Evolutionary conservation across 2,329 filamentous ascomycete genomes (phyloP).

Genomic region (Penicillium sp.): DNA sequence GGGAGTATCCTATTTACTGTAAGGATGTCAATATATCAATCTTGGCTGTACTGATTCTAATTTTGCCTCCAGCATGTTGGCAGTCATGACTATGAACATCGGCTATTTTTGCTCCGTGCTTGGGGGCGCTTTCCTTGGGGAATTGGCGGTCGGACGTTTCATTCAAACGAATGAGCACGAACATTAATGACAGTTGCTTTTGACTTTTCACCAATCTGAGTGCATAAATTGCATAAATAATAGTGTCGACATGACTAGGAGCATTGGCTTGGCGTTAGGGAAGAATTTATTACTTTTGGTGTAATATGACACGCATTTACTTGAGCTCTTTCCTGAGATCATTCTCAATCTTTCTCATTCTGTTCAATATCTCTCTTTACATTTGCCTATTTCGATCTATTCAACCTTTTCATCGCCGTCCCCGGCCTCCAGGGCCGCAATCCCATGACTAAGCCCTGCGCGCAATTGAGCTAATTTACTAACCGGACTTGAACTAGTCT

Average conservation of each 20-base stretch:
- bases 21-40: slow-evolving; percentile 44
- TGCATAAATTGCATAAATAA: neutral
- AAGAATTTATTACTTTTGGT: neutral
- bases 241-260: neutral
- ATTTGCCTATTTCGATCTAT: neutral
- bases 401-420: neutral
- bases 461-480: slow-evolving; percentile 9
- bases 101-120: slow-evolving; percentile 83
- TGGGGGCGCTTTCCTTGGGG: slow-evolving; percentile 78
- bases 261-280: slow-evolving; percentile 1
- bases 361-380: too few species aligned
- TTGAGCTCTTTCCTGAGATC: neutral
- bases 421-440: neutral
- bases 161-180: slow-evolving; percentile 40
- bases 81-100: slow-evolving; percentile 85
- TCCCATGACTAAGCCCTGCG: neutral
- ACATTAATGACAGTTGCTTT: slow-evolving; percentile 17
- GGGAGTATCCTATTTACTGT: slow-evolving; percentile 85
- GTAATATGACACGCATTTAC: neutral
- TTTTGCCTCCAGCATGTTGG: slow-evolving; percentile 68
- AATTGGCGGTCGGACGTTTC: slow-evolving; percentile 74
- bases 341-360: neutral
- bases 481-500: neutral
- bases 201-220: neutral
- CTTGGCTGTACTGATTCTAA: slow-evolving; percentile 3